phyloP scores from a whole-genome alignment of 176 grass and related monocot genomes.

The Aegilops sharonensis region DNA sequence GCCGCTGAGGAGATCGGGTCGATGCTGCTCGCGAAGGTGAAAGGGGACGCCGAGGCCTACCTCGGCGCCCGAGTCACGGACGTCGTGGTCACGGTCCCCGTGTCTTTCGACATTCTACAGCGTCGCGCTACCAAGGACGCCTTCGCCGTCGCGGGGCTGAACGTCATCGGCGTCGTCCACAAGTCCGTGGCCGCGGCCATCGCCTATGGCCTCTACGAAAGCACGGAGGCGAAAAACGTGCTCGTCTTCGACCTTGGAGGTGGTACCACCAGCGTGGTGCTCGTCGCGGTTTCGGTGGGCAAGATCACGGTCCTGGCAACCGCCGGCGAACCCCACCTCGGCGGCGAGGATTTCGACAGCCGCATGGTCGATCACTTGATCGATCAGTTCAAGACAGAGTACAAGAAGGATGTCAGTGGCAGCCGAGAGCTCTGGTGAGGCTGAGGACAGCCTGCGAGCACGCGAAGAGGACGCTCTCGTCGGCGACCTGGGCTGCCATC shows the following conservation, averaged over 20 bases:
- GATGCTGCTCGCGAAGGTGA: slow-evolving; percentile 34
- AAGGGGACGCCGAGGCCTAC: slow-evolving; percentile 1
- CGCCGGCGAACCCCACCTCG: slow-evolving; percentile 20
- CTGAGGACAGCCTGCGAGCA: slow-evolving; percentile 29
- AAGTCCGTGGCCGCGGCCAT: slow-evolving; percentile 17
- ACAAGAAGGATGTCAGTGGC: slow-evolving; percentile 30
- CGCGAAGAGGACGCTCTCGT: slow-evolving; percentile 39
- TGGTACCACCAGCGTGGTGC: slow-evolving; percentile 13
- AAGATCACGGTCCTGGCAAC: slow-evolving; percentile 27
- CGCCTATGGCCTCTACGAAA: slow-evolving; percentile 6
- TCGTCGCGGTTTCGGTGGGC: background rate
- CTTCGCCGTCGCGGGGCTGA: slow-evolving; percentile 3
- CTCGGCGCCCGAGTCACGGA: background rate
- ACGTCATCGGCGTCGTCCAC: slow-evolving; percentile 26
- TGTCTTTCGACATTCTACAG: slow-evolving; percentile 19
- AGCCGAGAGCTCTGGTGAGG: slow-evolving; percentile 26
- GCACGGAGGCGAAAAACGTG: slow-evolving; percentile 13
- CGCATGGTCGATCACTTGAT: slow-evolving; percentile 34
- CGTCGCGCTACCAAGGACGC: slow-evolving; percentile 25
- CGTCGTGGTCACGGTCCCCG: slow-evolving; percentile 33
- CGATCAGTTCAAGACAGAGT: slow-evolving; percentile 14
- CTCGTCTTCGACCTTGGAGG: slow-evolving; percentile 41
- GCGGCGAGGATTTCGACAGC: slow-evolving; percentile 43
- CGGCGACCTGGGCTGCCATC: background rate
- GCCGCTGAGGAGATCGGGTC: slow-evolving; percentile 26